Conservation (phyloP, 2,329 filamentous ascomycete species). For the Fusarium sp. region DNA sequence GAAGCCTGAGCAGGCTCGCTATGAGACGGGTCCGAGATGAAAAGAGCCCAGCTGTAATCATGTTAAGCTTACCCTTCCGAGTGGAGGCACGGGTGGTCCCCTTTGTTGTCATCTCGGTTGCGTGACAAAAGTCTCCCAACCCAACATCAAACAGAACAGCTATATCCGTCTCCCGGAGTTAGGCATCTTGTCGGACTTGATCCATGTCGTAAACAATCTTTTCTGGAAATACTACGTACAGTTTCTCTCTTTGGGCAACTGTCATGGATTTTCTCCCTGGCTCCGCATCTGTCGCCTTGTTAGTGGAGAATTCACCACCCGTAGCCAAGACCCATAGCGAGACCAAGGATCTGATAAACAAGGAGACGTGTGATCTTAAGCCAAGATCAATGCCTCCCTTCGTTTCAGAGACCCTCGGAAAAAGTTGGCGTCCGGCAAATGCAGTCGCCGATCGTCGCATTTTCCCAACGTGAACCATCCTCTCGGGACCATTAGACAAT, state of each 20-base stretch:
- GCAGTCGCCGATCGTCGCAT: background rate
- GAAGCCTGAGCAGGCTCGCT: background rate
- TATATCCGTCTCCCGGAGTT: background rate
- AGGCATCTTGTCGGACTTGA: background rate
- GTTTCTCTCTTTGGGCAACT: background rate
- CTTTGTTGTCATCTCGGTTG: slow-evolving; percentile 4
- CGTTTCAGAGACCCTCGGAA: background rate
- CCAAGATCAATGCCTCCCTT: background rate
- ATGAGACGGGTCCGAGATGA: slow-evolving; percentile 2
- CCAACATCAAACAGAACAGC: background rate
- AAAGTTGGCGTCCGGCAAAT: slow-evolving; percentile 1
- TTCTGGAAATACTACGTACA: background rate
- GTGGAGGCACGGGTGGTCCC: background rate
- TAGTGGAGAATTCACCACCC: slow-evolving; percentile 1
- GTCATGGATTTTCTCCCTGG: background rate
- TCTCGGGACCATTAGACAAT: background rate
- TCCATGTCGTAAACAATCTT: background rate
- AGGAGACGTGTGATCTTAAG: background rate
- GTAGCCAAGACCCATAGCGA: background rate
- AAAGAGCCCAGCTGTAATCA: background rate
- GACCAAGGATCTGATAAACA: slow-evolving; percentile 12
- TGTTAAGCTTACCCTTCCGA: slow-evolving; percentile 2
- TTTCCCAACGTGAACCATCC: background rate
- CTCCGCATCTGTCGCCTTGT: slow-evolving; percentile 1
- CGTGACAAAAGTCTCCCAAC: background rate